phyloP scores from a whole-genome alignment of 805 yeast species.

The Yarrowia deformans region DNA sequence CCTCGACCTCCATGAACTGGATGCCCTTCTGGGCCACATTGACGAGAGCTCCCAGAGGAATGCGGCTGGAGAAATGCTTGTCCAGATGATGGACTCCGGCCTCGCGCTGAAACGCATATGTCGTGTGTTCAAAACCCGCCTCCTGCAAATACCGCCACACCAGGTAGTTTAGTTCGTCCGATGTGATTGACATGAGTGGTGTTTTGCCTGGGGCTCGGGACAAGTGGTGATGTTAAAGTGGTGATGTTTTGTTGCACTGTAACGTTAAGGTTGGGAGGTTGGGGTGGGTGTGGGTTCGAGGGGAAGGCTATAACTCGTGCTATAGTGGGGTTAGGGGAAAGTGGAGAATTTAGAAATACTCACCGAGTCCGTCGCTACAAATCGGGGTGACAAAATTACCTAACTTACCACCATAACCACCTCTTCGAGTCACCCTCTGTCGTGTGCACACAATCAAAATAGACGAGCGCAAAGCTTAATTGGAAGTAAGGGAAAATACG shows the following conservation, averaged over 20 bases:
- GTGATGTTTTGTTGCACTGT: slow-evolving; percentile 26
- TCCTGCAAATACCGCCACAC: slow-evolving; percentile 94
- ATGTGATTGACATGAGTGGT: slow-evolving; percentile 72
- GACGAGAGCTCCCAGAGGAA: slow-evolving; percentile 84
- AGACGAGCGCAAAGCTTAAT: slow-evolving; percentile 7
- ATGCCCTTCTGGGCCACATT: slow-evolving; percentile 86
- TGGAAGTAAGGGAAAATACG: not conserved
- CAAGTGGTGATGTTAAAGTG: slow-evolving; percentile 35
- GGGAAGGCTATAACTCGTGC: too few relatives aligned
- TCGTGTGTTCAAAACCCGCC: slow-evolving; percentile 67
- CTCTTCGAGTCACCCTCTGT: not conserved
- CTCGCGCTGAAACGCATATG: slow-evolving; percentile 81
- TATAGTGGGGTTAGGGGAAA: not conserved
- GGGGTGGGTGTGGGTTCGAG: not conserved
- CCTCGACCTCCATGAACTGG: slow-evolving; percentile 74
- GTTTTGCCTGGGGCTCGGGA: not conserved
- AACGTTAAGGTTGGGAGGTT: slow-evolving; percentile 19
- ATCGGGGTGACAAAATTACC: not conserved
- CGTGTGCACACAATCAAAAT: not conserved
- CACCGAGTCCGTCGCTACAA: not conserved
- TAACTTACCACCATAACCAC: not conserved
- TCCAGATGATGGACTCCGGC: slow-evolving; percentile 68
- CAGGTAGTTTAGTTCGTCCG: slow-evolving; percentile 85
- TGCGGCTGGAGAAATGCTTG: slow-evolving; percentile 55
- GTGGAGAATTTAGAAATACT: not conserved